Evolutionary conservation across 1,139 yeast species (phyloP), one percentile per base, ranked within the genome.

Genomic region (Saccharomyces hybrid): DNA sequence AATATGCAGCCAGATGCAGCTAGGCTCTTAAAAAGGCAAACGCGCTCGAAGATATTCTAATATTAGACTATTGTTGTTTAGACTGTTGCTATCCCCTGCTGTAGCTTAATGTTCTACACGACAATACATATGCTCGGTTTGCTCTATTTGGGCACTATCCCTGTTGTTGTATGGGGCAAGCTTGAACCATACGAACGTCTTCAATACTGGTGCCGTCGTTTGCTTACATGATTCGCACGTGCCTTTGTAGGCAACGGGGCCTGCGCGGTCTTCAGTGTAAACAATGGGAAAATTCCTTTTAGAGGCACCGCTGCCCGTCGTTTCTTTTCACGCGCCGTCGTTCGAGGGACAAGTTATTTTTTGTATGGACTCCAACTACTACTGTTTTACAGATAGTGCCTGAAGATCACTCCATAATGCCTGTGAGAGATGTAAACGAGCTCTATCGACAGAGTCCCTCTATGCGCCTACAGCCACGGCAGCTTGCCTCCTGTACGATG

Each of bases 401-500:
- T 38, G 44, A 38, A 38, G 44, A 38, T 38, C 44, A 38, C 44
- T 38, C 44, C 44, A 38, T 38, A n/a, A 38, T 24, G 14, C 24
- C 21, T 16, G 9, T 16, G 12, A 4, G 44, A 16, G 4, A 19
- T 9, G 44, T 38, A 38, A 38, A 38, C 44, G 44, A 38, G 44
- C n/a, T 32, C 19, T 11, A 16, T 19, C 4, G 12, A 16, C n/a
- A 38, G 26, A 21, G 44, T 16, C 24, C 44, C 44, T 38, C 21
- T 19, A 16, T 38, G 24, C 19, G 9, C 19, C 44, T 38, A 38
- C 44, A 38, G 44, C 44, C 44, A 38, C 44, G 11, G 44, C 44
- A 19, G n/a, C 44, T 38, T 38, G 26, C 44, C 44, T 38, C 44
- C 44, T 38, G 44, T 38, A 38, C 44, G 44, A 38, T 38, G 44